These are phyloP conservation scores for Acanthamoeba castellanii DNA, from an alignment of 208 protist genomes.

Conservation along the genomic window DNA sequence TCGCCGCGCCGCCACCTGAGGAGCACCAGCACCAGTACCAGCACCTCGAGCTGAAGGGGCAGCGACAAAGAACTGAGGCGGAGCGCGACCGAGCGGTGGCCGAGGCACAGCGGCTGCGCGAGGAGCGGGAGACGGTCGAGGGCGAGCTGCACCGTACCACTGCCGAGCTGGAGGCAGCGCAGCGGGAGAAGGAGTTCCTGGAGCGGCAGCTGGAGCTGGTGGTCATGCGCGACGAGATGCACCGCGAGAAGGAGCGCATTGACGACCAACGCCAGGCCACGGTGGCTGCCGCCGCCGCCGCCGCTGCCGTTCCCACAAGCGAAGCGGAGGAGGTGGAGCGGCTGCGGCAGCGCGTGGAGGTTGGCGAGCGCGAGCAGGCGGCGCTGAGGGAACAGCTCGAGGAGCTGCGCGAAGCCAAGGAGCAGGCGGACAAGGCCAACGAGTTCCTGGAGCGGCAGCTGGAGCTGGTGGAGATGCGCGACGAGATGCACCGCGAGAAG, in stretches of 20 bases:
- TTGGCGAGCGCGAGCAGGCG: too few species aligned
- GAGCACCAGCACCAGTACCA: background rate
- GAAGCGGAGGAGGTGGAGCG: background rate
- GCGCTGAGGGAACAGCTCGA: background rate
- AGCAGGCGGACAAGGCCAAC: background rate
- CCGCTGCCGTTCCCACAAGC: background rate
- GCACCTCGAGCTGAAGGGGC: background rate
- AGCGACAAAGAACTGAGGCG: background rate
- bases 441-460: slow-evolving; percentile 25
- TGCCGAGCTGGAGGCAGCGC: background rate
- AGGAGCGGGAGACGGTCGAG: background rate
- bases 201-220: slow-evolving; percentile 36
- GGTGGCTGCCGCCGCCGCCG: too few species aligned
- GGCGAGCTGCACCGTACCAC: background rate
- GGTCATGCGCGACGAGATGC: background rate
- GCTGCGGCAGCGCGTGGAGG: background rate
- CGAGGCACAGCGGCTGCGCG: background rate
- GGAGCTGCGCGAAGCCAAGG: background rate
- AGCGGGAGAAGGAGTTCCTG: background rate
- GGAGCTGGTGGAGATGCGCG: background rate
- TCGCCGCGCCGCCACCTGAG: too few species aligned
- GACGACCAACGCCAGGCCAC: background rate
- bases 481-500: slow-evolving; percentile 2
- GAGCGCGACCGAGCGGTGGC: background rate
- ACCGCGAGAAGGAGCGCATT: slow-evolving; percentile 16